A percentile compares a stretch with the other conserved stretches of the same genome.
phyloP scores from a whole-genome alignment of 202 grass and related monocot species.

The Schoenoplectus tabernaemontani region DNA sequence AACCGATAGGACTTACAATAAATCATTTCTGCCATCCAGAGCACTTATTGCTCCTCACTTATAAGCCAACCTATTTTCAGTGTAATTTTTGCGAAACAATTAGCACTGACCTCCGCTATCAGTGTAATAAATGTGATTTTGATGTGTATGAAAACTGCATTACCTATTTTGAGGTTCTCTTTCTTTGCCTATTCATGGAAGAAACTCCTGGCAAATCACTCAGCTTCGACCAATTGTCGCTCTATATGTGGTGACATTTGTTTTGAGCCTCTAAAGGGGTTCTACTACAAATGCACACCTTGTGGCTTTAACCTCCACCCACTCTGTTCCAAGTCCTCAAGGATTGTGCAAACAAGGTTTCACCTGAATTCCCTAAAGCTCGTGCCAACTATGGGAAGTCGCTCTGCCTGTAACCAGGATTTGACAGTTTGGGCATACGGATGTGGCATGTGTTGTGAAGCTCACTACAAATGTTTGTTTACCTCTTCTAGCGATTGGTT shows the following conservation, averaged over 20 bases:
- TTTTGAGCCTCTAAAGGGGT: background rate
- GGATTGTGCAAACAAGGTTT: background rate
- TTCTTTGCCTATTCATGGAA: conserved; percentile 10
- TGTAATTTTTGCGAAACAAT: background rate
- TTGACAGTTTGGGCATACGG: conserved; percentile 2
- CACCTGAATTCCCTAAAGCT: background rate
- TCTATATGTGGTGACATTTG: conserved; percentile 2
- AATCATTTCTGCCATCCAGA: conserved; percentile 4
- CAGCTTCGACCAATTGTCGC: background rate
- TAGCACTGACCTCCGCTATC: background rate
- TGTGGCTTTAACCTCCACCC: background rate
- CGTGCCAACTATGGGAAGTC: background rate
- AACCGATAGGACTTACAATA: background rate
- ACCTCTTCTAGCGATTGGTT: background rate
- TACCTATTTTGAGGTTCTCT: background rate
- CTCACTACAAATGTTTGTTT: conserved; percentile 18
- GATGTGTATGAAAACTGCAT: conserved; percentile 10
- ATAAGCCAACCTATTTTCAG: background rate
- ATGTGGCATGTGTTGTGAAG: background rate
- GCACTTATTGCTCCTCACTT: background rate
- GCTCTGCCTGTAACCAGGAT: conserved; percentile 1
- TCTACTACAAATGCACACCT: conserved; percentile 10
- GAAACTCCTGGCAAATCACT: background rate
- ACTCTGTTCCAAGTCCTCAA: background rate
- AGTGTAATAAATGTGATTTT: background rate